Conservation (phyloP, 2,329 filamentous ascomycete genomes). For the Colletotrichum zoysiae region DNA sequence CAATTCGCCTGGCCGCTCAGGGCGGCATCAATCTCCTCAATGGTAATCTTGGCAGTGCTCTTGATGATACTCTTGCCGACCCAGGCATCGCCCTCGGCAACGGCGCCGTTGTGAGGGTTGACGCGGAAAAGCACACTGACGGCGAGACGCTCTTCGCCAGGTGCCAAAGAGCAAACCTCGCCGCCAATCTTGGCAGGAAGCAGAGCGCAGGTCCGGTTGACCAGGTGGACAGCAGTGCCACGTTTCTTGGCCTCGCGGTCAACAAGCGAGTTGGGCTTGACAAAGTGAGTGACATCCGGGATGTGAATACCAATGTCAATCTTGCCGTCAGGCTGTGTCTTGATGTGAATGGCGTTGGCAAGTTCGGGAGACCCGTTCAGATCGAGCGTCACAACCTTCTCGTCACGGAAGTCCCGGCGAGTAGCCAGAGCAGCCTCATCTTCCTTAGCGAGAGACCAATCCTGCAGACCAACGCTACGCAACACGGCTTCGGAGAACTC, state of each 20-base stretch:
- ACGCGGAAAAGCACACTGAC: slow-evolving; percentile 95
- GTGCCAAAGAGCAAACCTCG: slow-evolving; percentile 88
- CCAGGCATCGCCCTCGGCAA: slow-evolving; percentile 90
- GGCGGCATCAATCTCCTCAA: slow-evolving; percentile 87
- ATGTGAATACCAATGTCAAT: slow-evolving; percentile 97
- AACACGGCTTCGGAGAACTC: slow-evolving; percentile 97
- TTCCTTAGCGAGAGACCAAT: slow-evolving; percentile 90
- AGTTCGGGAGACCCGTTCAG: slow-evolving; percentile 89
- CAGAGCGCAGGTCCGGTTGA: slow-evolving; percentile 89
- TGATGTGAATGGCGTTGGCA: slow-evolving; percentile 93
- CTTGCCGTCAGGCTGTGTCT: slow-evolving; percentile 83
- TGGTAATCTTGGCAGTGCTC: slow-evolving; percentile 86
- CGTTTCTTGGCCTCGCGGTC: slow-evolving; percentile 98
- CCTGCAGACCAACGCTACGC: slow-evolving; percentile 90
- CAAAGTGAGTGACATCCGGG: slow-evolving; percentile 94
- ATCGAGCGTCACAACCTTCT: slow-evolving; percentile 92
- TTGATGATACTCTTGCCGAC: slow-evolving; percentile 94
- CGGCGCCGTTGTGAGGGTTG: slow-evolving; percentile 81
- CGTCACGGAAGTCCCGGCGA: slow-evolving; percentile 90
- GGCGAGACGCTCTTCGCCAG: slow-evolving; percentile 89
- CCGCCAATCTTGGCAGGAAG: slow-evolving; percentile 87
- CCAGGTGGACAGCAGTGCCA: slow-evolving; percentile 93
- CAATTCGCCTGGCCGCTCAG: slow-evolving; percentile 74
- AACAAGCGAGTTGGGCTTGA: slow-evolving; percentile 94
- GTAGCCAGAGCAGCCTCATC: slow-evolving; percentile 78